Evolutionary conservation across 2,329 filamentous ascomycete species (phyloP).

Genomic region (Fusarium duplospermum): DNA sequence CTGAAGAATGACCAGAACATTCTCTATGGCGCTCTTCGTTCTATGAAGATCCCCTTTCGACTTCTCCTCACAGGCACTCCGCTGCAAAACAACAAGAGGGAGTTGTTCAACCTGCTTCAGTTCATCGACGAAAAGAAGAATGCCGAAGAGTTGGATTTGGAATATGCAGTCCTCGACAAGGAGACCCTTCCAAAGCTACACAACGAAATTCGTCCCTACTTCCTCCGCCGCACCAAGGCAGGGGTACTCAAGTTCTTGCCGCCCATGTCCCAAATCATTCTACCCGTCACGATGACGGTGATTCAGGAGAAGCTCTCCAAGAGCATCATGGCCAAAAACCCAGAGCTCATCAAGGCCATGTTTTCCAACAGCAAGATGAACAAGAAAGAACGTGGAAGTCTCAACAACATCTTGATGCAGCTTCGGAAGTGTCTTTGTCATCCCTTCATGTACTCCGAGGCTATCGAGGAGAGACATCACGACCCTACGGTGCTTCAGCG

Average conservation of each 20-base stretch:
- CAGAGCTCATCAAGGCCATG: constrained; percentile 87
- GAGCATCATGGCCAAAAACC: constrained; percentile 91
- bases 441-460: constrained; percentile 91
- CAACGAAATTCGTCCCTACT: constrained; percentile 80
- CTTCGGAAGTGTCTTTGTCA: constrained; percentile 94
- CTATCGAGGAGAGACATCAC: constrained; percentile 85
- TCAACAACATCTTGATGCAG: constrained; percentile 97
- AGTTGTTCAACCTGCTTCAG: constrained; percentile 96
- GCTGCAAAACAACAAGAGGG: constrained; percentile 93
- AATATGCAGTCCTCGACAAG: constrained; percentile 82
- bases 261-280: constrained; percentile 92
- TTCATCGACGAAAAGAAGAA: constrained; percentile 82
- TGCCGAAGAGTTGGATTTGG: constrained; percentile 78
- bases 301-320: constrained; percentile 95
- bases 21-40: constrained; percentile 79
- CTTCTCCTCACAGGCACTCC: constrained; percentile 92
- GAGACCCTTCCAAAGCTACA: constrained; percentile 87
- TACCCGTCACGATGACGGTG: constrained; percentile 94
- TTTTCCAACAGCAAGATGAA: constrained; percentile 78
- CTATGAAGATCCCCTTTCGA: constrained; percentile 83
- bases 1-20: constrained; percentile 92
- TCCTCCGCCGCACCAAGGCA: constrained; percentile 83
- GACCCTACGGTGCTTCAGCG: constrained; percentile 73
- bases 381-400: constrained; percentile 77
- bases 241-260: constrained; percentile 93